Conservation (phyloP, 345 rosid species). For the Tarenaya hassleriana region DNA sequence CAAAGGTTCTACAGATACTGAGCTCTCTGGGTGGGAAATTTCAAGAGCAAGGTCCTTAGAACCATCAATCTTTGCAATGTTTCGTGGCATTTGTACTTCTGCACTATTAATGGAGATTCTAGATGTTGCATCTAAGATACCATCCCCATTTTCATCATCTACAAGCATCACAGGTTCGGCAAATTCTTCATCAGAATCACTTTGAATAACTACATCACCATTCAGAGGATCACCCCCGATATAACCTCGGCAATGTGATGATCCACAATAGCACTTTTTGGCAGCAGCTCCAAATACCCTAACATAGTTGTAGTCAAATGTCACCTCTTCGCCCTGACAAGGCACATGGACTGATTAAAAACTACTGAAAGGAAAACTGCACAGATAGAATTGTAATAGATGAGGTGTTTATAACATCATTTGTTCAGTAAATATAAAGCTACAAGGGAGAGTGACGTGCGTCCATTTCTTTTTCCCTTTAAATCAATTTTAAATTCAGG, state of each 20-base stretch:
- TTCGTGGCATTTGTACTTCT: conserved; percentile 27
- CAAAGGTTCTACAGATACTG: conserved; percentile 32
- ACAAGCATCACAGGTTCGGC: conserved; percentile 89
- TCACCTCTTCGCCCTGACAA: conserved; percentile 83
- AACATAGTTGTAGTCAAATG: conserved; percentile 97
- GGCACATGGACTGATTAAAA: conserved; percentile 15
- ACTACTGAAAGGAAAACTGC: conserved; percentile 4
- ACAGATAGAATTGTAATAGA: conserved; percentile 7
- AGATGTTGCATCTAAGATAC: conserved; percentile 26
- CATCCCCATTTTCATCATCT: conserved; percentile 46
- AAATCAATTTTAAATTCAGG: too few relatives aligned
- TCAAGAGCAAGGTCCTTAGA: conserved; percentile 32
- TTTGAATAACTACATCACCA: conserved; percentile 73
- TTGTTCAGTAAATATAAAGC: not conserved
- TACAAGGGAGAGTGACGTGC: not conserved
- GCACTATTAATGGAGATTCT: conserved; percentile 29
- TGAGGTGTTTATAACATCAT: conserved; percentile 2
- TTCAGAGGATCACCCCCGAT: conserved; percentile 90
- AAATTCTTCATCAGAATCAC: conserved; percentile 97
- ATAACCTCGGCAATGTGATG: conserved; percentile 85
- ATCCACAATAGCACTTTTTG: conserved; percentile 85
- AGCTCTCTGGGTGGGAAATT: too few relatives aligned
- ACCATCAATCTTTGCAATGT: conserved; percentile 27
- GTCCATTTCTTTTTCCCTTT: not conserved
- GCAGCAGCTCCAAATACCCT: conserved; percentile 99